These are phyloP conservation scores for Auricularia cornea DNA, from an alignment of 768 basidiomycete species.

Conservation along the genomic window DNA sequence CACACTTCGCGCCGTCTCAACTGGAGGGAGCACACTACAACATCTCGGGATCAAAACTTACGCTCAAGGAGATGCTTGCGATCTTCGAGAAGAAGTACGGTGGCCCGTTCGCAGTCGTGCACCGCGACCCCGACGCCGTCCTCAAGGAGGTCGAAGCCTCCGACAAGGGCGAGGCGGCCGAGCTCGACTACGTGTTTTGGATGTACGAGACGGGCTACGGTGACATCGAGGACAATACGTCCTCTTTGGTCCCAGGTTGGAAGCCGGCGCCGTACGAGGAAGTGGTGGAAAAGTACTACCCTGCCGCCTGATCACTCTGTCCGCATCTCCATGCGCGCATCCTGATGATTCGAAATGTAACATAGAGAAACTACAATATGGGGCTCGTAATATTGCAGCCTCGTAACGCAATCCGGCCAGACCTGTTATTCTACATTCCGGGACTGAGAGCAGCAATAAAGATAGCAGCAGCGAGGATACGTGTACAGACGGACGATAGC, in stretches of 20 bases:
- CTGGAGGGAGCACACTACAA: background rate
- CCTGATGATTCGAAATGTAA: too few species aligned
- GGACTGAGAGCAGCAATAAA: background rate
- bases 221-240: background rate
- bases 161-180: background rate
- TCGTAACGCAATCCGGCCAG: too few species aligned
- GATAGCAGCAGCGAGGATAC: background rate
- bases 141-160: background rate
- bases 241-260: background rate
- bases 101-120: conserved; percentile 9
- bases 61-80: conserved; percentile 13
- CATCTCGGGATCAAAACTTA: background rate
- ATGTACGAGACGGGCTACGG: background rate
- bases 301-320: too few species aligned
- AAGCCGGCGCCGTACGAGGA: background rate
- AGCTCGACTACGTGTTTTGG: background rate
- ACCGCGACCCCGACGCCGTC: background rate
- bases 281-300: background rate
- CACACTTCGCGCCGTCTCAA: conserved; percentile 6
- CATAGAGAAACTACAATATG: too few species aligned
- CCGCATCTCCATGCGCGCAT: too few species aligned
- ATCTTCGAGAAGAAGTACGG: conserved; percentile 9
- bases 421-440: too few species aligned
- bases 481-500: background rate
- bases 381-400: too few species aligned